Evolutionary conservation across 2,329 filamentous ascomycete genomes (phyloP).

Genomic region (Thyridium curvatum): DNA sequence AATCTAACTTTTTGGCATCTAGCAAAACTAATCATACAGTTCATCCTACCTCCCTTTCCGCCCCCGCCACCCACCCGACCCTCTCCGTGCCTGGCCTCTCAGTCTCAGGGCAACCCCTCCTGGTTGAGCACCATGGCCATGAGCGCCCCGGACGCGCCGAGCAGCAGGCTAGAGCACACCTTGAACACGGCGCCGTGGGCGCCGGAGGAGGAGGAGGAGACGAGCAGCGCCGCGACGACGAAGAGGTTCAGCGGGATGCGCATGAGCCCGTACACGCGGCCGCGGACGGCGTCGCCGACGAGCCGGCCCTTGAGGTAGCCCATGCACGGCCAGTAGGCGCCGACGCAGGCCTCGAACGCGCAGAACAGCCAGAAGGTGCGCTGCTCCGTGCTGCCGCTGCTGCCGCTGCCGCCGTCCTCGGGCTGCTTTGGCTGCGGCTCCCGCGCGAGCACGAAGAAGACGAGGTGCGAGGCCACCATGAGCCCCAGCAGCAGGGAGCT

Average conservation of each 20-base stretch:
- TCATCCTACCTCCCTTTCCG: too few species aligned
- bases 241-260: constrained; percentile 53
- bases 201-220: too few species aligned
- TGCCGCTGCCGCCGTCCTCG: too few species aligned
- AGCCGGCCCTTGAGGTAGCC: constrained; percentile 44
- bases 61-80: too few species aligned
- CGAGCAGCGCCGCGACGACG: constrained; percentile 40
- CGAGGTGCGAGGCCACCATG: constrained; percentile 26
- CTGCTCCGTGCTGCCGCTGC: constrained; percentile 27
- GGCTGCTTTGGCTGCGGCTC: too few species aligned
- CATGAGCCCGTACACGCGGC: constrained; percentile 46
- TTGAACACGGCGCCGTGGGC: constrained; percentile 20
- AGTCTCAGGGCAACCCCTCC: constrained; percentile 10
- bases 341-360: constrained; percentile 48
- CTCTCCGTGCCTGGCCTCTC: too few species aligned
- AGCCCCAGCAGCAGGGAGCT: constrained; percentile 27
- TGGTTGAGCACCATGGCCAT: constrained; percentile 15
- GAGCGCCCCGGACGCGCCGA: constrained; percentile 18
- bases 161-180: constrained; percentile 21
- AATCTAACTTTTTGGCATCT: too few species aligned
- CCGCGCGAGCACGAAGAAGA: constrained; percentile 17
- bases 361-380: constrained; percentile 48
- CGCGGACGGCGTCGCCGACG: constrained; percentile 44
- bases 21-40: too few species aligned
- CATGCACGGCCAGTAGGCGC: constrained; percentile 50